Base-by-base conservation (phyloP, 2,329 filamentous ascomycete species). In the Ceratocystis eucalypticola region DNA sequence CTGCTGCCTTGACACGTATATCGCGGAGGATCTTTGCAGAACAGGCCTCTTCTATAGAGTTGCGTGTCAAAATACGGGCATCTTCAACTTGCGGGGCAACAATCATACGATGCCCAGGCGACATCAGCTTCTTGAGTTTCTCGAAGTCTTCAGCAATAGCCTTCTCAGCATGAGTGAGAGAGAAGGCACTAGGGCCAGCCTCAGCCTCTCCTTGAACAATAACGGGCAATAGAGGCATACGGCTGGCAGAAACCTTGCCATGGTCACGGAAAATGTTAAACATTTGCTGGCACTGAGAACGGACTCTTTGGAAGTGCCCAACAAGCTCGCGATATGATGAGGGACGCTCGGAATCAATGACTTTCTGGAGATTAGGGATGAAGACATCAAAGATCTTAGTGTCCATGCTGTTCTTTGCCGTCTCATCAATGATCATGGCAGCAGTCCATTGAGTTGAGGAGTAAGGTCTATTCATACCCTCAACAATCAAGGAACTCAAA, bases 161-260 rank as follows among this genome's bases (percentile, higher is more conserved):
- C 75, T 91, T 94, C 71, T 97, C 91, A 0, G 92, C 94, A 70
- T 93, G 91, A 0, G 82, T 77, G 64, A 97, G 82, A 0, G 91
- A 95, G 74, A 99, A 99, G 5, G 94, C 93, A 71, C 86, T 93
- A 8, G 93, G 92, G 0, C 94, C 93, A 45, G 94, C 93, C 72
- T 95, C 89, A 4, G 88, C 81, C 72, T 97, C 93, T 37, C 94
- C 94, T 76, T 99, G 94, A 7, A 96, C 93, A 20, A 99, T 85
- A 2, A 96, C 90, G 25, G 94, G 91, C 61, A 97, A 82, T 4
- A 82, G 82, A 0, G 95, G 93, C 50, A 97, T 78, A 73, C 87
- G 89, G 69, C 82, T 80, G 62, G 85, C 82, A 25, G 88, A 82
- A 1, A 96, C 86, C 73, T 94, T 92, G 46, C 89, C 91, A 72